Evolutionary conservation across 2,329 filamentous ascomycete genomes (phyloP).

Genomic region (Diaporthe helianthi): DNA sequence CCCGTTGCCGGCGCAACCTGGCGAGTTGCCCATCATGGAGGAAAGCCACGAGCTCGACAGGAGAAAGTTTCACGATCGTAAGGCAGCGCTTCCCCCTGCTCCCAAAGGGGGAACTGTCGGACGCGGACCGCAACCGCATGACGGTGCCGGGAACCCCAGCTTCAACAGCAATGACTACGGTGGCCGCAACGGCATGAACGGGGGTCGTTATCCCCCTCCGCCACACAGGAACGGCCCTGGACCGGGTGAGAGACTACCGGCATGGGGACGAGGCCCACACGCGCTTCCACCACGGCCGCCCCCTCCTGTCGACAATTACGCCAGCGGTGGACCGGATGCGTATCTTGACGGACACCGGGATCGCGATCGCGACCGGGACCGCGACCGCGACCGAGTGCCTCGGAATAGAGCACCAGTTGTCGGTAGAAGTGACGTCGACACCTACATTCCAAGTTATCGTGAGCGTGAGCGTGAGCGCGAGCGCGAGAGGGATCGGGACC

Average conservation of each 20-base stretch:
- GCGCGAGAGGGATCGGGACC: conserved; percentile 46
- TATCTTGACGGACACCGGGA: conserved; percentile 35
- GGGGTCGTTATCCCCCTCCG: conserved; percentile 50
- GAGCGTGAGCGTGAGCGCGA: conserved; percentile 50
- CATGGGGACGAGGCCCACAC: conserved; percentile 58
- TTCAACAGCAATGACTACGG: conserved; percentile 61
- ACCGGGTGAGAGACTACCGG: conserved; percentile 51
- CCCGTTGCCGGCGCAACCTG: conserved; percentile 80
- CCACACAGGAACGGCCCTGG: conserved; percentile 43
- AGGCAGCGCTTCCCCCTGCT: conserved; percentile 83
- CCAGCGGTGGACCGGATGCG: conserved; percentile 44
- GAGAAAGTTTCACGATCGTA: conserved; percentile 86
- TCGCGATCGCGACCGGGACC: conserved; percentile 45
- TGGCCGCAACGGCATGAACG: conserved; percentile 56
- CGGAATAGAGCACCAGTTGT: conserved; percentile 36
- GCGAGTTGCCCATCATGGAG: conserved; percentile 89
- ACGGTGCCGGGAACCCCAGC: conserved; percentile 52
- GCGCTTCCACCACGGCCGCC: conserved; percentile 58
- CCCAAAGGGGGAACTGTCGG: conserved; percentile 92
- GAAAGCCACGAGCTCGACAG: conserved; percentile 97
- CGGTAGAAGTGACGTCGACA: conserved; percentile 49
- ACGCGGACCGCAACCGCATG: conserved; percentile 59
- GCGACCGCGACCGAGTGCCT: conserved; percentile 42
- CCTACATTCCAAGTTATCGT: conserved; percentile 57
- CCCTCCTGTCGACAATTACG: conserved; percentile 48